Base-by-base conservation (phyloP, 257 asterid species). In the Scutellaria minor region DNA sequence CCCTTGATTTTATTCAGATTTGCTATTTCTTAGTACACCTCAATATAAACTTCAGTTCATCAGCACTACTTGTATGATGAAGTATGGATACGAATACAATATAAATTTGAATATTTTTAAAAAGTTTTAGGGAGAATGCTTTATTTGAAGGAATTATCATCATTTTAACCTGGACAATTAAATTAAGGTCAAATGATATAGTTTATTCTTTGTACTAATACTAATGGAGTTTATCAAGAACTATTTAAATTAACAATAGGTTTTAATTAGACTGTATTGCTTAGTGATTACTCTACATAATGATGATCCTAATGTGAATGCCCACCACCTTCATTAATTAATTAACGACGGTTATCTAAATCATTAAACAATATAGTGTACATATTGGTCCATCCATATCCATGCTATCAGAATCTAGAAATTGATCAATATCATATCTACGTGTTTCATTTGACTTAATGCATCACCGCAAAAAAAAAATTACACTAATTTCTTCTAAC, bases 241-340 rank as follows among this genome's bases (percentile, higher is more conserved):
- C 0, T n/a, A 39, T 0, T 35, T 39, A 41, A 41, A 41, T 8
- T 6, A 22, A 55, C 24, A 42, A 55, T 15, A 42, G 5, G 53
- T 5, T 42, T 5, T 13, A 39, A 54, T 10, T 11, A 57, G 39
- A 46, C 42, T 40, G 60, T 39, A 70, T 64, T 39, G 54, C 64
- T 18, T 77, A 65, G 70, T 72, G 74, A 77, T 56, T 71, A 59
- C 75, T 78, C 82, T 65, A 65, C 65, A 20, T 9, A 14, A 62
- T 73, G 60, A 67, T 74, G 83, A 46, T 37, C 76, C 70, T 48
- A 65, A 58, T 65, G 78, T 70, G 78, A 65, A 66, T 70, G 64
- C 70, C 73, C 70, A 57, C 69, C 64, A 52, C 66, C 64, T 39
- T 12, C 41, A 40, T 72, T 61, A 63, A 63, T 51, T 27, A 71